phyloP scores from a whole-genome alignment of 768 basidiomycete genomes.

The Grammothele lineata region DNA sequence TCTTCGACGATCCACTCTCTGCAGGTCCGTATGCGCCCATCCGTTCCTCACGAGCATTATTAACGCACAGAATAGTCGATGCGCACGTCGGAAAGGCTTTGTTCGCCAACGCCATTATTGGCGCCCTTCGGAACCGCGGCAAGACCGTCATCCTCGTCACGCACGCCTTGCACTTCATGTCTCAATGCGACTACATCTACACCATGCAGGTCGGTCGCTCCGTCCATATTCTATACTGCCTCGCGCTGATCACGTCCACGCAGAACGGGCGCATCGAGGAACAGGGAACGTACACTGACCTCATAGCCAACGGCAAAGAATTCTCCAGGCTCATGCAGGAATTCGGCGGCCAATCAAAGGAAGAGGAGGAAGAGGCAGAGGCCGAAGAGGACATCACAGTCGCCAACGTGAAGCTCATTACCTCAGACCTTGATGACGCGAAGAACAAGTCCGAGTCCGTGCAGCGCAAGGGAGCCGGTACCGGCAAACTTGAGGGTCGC shows the following conservation, averaged over 20 bases:
- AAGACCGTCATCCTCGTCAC: constrained; percentile 55
- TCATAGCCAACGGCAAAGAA: constrained; percentile 45
- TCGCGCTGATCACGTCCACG: no score
- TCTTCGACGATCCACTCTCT: constrained; percentile 64
- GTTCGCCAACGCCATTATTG: constrained; percentile 62
- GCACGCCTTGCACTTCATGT: constrained; percentile 51
- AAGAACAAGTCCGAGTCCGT: constrained; percentile 35
- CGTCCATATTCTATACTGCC: no score
- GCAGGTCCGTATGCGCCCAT: constrained; percentile 38
- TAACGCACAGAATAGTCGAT: constrained; percentile 58
- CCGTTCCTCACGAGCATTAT: no score
- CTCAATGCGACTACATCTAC: constrained; percentile 48
- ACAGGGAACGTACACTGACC: constrained; percentile 48
- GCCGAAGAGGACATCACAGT: constrained; percentile 24
- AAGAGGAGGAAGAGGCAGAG: constrained; percentile 30
- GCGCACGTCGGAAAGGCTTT: constrained; percentile 71
- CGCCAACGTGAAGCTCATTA: constrained; percentile 4
- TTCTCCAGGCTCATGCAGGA: constrained; percentile 57
- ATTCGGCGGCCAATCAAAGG: constrained; percentile 49
- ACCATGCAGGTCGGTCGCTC: constrained; percentile 27
- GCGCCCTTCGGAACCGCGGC: constrained; percentile 37
- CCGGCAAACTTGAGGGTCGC: constrained; percentile 60
- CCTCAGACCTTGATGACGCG: constrained; percentile 27
- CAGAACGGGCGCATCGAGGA: constrained; percentile 41
- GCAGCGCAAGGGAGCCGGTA: constrained; percentile 40